These are phyloP conservation scores for Inosperma sp. DNA, from an alignment of 768 basidiomycete species.

Conservation along the genomic window DNA sequence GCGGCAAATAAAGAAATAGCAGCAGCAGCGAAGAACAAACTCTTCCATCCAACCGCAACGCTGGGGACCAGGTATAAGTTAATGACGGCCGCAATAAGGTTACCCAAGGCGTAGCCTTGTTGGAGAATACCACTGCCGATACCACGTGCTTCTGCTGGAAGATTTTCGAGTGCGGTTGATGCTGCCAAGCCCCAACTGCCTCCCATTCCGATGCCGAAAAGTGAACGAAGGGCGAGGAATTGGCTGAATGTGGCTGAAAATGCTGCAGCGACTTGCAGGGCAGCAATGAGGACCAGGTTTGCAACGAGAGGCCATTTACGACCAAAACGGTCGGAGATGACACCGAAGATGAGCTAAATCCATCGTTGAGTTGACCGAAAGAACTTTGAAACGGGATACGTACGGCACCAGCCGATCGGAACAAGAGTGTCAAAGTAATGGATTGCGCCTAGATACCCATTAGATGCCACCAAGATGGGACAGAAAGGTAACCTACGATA, in stretches of 20 bases:
- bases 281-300: slow-evolving; percentile 67
- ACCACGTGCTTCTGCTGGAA: slow-evolving; percentile 84
- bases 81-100: slow-evolving; percentile 76
- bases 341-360: slow-evolving; percentile 65
- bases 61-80: slow-evolving; percentile 62
- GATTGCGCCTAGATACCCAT: slow-evolving; percentile 51
- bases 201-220: slow-evolving; percentile 88
- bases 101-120: slow-evolving; percentile 86
- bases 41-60: slow-evolving; percentile 54
- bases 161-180: slow-evolving; percentile 81
- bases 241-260: slow-evolving; percentile 72
- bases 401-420: slow-evolving; percentile 75
- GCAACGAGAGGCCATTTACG: slow-evolving; percentile 88
- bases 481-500: slow-evolving; percentile 17
- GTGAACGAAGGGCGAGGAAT: slow-evolving; percentile 77
- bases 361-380: background rate
- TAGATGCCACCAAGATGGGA: background rate
- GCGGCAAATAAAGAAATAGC: slow-evolving; percentile 72
- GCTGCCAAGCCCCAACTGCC: slow-evolving; percentile 85
- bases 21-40: slow-evolving; percentile 76
- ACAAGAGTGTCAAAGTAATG: slow-evolving; percentile 90
- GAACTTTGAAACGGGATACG: slow-evolving; percentile 17
- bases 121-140: slow-evolving; percentile 81
- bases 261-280: slow-evolving; percentile 74
- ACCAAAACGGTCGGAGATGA: slow-evolving; percentile 85